phyloP scores from a whole-genome alignment of 2,329 filamentous ascomycete species.

The Cadophora gregata region DNA sequence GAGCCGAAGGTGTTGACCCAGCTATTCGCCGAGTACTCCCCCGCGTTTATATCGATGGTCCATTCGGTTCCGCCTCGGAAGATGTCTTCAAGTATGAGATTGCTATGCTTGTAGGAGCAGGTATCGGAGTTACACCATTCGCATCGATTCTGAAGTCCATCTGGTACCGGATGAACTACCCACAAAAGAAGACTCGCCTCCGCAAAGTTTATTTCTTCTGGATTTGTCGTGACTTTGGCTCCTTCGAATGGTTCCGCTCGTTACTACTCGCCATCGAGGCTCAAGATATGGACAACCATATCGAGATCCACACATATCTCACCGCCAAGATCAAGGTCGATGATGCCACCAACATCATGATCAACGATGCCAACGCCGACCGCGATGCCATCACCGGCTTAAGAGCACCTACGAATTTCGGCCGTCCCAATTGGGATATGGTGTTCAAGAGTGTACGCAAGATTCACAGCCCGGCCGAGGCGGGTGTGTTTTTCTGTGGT shows the following conservation, averaged over 20 bases:
- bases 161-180: constrained; percentile 93
- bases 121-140: constrained; percentile 87
- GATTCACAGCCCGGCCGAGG: constrained; percentile 74
- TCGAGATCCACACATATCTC: constrained; percentile 89
- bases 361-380: constrained; percentile 85
- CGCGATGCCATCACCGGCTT: constrained; percentile 85
- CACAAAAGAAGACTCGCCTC: constrained; percentile 77
- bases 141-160: constrained; percentile 88
- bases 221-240: constrained; percentile 87
- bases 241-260: constrained; percentile 89
- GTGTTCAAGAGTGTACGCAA: constrained; percentile 85
- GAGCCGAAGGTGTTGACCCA: constrained; percentile 64
- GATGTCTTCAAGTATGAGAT: constrained; percentile 91
- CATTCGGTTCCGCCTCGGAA: constrained; percentile 85
- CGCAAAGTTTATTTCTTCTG: constrained; percentile 93
- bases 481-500: constrained; percentile 85
- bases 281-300: constrained; percentile 81
- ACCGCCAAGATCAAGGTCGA: constrained; percentile 87
- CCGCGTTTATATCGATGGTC: constrained; percentile 82
- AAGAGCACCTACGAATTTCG: constrained; percentile 83
- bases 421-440: constrained; percentile 88
- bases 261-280: constrained; percentile 84
- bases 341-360: constrained; percentile 91
- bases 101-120: constrained; percentile 78
- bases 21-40: constrained; percentile 76